Conservation (phyloP, 1,284 basidiomycete species). For the Boletus calvinii region DNA sequence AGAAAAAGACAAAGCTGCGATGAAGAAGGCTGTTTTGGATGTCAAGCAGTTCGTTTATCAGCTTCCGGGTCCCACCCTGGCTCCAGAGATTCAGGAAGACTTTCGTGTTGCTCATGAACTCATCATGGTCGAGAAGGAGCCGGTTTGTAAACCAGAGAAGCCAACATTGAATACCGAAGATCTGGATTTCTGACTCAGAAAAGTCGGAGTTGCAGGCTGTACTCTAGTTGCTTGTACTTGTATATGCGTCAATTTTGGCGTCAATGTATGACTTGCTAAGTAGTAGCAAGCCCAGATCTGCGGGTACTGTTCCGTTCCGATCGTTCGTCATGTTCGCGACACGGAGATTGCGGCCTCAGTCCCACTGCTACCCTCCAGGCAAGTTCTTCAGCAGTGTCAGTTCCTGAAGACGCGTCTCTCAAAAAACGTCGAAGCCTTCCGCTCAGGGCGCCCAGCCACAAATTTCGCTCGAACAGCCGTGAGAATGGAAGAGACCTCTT, state of each 20-base stretch:
- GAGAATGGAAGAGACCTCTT: conserved; percentile 69
- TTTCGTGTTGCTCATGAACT: conserved; percentile 35
- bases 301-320: too few species aligned
- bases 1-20: conserved; percentile 11
- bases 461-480: conserved; percentile 50
- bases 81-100: conserved; percentile 29
- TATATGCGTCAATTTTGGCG: too few species aligned
- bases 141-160: conserved; percentile 18
- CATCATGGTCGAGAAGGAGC: conserved; percentile 25
- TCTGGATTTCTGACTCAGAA: conserved; percentile 26
- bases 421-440: too few species aligned
- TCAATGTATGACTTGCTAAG: too few species aligned
- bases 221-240: too few species aligned
- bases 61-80: conserved; percentile 12
- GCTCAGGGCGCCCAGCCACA: conserved; percentile 35
- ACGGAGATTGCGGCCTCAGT: too few species aligned
- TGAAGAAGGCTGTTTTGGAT: conserved; percentile 28
- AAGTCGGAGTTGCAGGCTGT: too few species aligned
- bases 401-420: too few species aligned
- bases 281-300: too few species aligned
- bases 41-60: conserved; percentile 27
- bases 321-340: too few species aligned
- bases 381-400: too few species aligned
- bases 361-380: too few species aligned
- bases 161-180: conserved; percentile 30